A percentile compares a stretch with the other conserved stretches of the same genome.
Conservation (phyloP, 1,284 basidiomycete genomes). For the Mycena citricolor region DNA sequence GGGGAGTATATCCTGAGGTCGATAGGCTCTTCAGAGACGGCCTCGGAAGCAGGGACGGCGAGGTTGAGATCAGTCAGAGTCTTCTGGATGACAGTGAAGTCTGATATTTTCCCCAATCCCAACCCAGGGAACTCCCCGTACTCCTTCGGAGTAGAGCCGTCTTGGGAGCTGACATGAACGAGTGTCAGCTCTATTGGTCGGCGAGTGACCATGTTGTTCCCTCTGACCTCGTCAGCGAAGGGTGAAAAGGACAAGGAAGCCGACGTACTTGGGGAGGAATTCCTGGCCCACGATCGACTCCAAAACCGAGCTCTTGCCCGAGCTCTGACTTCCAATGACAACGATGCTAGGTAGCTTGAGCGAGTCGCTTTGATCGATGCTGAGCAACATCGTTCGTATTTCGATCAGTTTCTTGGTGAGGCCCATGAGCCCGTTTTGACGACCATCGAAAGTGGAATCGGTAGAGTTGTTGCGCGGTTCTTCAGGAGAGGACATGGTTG, state of each 20-base stretch:
- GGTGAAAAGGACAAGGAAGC: constrained; percentile 2
- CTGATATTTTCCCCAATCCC: constrained; percentile 84
- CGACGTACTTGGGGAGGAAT: constrained; percentile 88
- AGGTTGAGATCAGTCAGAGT: constrained; percentile 95
- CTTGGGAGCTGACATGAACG: constrained; percentile 78
- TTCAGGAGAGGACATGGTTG: constrained; percentile 70
- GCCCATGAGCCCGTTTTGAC: constrained; percentile 81
- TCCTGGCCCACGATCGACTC: constrained; percentile 98
- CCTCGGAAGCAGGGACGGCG: constrained; percentile 84
- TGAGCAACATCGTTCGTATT: constrained; percentile 89
- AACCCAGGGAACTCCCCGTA: constrained; percentile 95
- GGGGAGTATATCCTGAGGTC: constrained; percentile 96
- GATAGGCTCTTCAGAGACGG: constrained; percentile 94
- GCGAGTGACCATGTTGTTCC: constrained; percentile 99
- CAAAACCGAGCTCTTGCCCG: constrained; percentile 95
- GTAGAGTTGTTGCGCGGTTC: constrained; percentile 50
- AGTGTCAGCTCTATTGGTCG: constrained; percentile 97
- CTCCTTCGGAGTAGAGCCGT: constrained; percentile 66
- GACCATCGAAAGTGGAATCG: constrained; percentile 41
- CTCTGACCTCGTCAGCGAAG: constrained; percentile 50
- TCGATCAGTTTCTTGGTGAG: constrained; percentile 96
- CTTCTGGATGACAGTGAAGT: constrained; percentile 89
- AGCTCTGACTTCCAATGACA: constrained; percentile 97
- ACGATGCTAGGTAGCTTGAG: constrained; percentile 96
- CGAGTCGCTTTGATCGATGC: constrained; percentile 93